These are phyloP conservation scores for Entomortierella lignicola DNA, from an alignment of 192 early-diverging fungal genomes.

Conservation along the genomic window DNA sequence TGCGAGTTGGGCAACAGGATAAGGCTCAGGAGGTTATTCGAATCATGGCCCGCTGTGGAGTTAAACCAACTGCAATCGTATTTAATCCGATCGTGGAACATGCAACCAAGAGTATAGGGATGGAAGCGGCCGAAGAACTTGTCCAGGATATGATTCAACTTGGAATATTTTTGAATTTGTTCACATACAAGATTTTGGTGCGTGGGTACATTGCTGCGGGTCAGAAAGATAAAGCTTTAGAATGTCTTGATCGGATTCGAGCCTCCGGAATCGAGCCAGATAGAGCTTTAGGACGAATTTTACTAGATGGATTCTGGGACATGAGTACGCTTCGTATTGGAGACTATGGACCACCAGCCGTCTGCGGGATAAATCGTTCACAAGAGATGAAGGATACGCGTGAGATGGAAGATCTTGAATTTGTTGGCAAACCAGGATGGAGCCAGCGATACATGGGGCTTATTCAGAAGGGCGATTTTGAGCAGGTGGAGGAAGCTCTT, in stretches of 20 bases:
- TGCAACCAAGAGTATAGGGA: constrained; percentile 18
- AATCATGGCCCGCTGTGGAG: constrained; percentile 43
- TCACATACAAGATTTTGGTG: constrained; percentile 43
- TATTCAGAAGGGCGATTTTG: constrained; percentile 18
- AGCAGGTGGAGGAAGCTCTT: constrained; percentile 38
- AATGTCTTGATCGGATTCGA: constrained; percentile 25
- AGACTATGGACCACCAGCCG: constrained; percentile 15
- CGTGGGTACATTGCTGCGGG: constrained; percentile 35
- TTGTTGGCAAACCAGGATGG: constrained; percentile 23
- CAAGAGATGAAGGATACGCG: neutral
- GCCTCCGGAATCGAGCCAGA: constrained; percentile 41
- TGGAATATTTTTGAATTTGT: constrained; percentile 30
- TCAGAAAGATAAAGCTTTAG: constrained; percentile 28
- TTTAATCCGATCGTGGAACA: constrained; percentile 51
- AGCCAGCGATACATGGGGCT: constrained; percentile 18
- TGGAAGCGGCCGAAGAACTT: constrained; percentile 37
- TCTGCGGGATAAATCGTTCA: constrained; percentile 1
- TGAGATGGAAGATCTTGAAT: constrained; percentile 1
- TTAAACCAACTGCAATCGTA: constrained; percentile 44
- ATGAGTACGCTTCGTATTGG: constrained; percentile 21
- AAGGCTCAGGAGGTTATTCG: constrained; percentile 51
- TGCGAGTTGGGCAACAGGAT: constrained; percentile 25
- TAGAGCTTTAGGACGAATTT: constrained; percentile 29
- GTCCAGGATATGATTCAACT: constrained; percentile 39
- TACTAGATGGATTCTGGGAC: constrained; percentile 32